A percentile compares a stretch with the other conserved stretches of the same genome.
phyloP scores from a whole-genome alignment of 2,329 filamentous ascomycete genomes.

The Septoria linicola region DNA sequence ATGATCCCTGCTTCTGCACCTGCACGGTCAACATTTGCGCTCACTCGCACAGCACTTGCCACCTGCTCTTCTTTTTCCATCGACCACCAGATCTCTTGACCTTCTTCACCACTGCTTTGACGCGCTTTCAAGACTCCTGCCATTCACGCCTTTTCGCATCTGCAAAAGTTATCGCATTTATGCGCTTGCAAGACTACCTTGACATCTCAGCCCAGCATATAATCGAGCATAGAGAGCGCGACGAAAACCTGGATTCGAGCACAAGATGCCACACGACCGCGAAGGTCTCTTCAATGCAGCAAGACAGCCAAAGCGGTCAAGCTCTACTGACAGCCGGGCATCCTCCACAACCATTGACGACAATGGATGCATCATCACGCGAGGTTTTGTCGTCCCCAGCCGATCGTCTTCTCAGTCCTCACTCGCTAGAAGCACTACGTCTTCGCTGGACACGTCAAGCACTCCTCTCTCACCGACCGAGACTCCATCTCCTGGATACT shows the following conservation, averaged over 20 bases:
- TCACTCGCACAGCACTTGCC: too few species aligned
- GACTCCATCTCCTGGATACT: slow-evolving; percentile 12
- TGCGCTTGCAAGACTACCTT: slow-evolving; percentile 4
- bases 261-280: slow-evolving; percentile 12
- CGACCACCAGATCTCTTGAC: not conserved
- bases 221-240: not conserved
- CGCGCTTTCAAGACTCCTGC: not conserved
- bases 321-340: slow-evolving; percentile 15
- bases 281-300: slow-evolving; percentile 22
- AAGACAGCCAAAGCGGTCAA: slow-evolving; percentile 12
- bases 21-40: too few species aligned
- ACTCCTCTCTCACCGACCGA: slow-evolving; percentile 22
- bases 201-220: slow-evolving; percentile 12
- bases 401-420: slow-evolving; percentile 23
- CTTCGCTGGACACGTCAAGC: slow-evolving; percentile 13
- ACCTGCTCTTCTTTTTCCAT: not conserved
- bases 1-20: too few species aligned
- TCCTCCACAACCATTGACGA: slow-evolving; percentile 24
- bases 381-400: slow-evolving; percentile 26
- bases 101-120: not conserved
- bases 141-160: not conserved
- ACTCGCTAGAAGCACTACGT: slow-evolving; percentile 12
- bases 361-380: slow-evolving; percentile 25
- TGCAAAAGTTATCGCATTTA: slow-evolving; percentile 6
- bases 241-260: not conserved